A percentile compares a stretch with the other conserved stretches of the same genome.
phyloP scores from a whole-genome alignment of 2,329 filamentous ascomycete species.

The Aspergillus bombycis region DNA sequence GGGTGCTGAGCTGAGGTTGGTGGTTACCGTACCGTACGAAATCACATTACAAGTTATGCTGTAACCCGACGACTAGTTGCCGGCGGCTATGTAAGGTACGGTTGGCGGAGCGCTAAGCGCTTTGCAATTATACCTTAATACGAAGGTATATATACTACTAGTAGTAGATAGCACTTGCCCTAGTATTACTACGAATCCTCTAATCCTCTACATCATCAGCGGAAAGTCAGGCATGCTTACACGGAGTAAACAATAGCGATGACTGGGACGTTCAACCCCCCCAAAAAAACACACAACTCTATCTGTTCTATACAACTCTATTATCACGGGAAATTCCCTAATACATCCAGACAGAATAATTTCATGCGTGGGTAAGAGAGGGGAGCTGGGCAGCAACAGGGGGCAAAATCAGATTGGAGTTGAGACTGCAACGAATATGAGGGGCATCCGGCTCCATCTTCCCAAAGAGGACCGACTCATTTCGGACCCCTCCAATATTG shows the following conservation, averaged over 20 bases:
- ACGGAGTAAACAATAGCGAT: background rate
- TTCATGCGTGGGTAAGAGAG: slow-evolving; percentile 7
- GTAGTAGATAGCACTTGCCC: too few species aligned
- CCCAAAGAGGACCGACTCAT: slow-evolving; percentile 48
- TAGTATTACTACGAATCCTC: background rate
- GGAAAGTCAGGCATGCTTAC: too few species aligned
- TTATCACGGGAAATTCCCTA: background rate
- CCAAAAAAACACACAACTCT: background rate
- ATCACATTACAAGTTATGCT: background rate
- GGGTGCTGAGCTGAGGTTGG: background rate
- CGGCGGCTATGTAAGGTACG: background rate
- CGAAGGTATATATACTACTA: too few species aligned
- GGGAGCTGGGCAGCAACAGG: slow-evolving; percentile 38
- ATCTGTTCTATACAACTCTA: background rate
- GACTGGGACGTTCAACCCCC: too few species aligned
- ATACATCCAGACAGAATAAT: background rate
- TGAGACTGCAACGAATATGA: slow-evolving; percentile 48
- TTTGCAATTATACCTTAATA: too few species aligned
- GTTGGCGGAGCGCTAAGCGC: too few species aligned
- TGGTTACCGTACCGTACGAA: slow-evolving; percentile 1
- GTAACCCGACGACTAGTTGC: background rate
- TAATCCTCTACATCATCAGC: background rate
- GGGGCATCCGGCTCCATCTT: slow-evolving; percentile 24
- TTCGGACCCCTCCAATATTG: slow-evolving; percentile 65
- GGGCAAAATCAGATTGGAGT: slow-evolving; percentile 46